Percentiles rank a stretch among this genome's conserved stretches.
phyloP scores from a whole-genome alignment of 768 basidiomycete genomes.

The Filobasidium wieringae region DNA sequence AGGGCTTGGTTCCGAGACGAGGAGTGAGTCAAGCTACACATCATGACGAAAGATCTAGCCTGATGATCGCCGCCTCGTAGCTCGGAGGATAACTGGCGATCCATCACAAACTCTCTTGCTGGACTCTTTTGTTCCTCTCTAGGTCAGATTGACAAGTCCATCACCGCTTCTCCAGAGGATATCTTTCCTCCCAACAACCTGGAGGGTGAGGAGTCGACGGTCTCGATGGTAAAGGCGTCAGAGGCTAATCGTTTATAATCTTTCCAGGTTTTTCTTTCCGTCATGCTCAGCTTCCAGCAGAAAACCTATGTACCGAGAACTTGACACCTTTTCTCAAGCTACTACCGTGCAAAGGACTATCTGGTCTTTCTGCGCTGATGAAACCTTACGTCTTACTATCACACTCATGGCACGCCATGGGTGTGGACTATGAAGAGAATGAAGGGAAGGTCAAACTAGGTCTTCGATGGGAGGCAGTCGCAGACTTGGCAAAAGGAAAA shows the following conservation, averaged over 20 bases:
- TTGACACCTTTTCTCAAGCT: slow-evolving; percentile 91
- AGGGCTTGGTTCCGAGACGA: slow-evolving; percentile 81
- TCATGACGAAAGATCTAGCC: background rate
- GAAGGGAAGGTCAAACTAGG: slow-evolving; percentile 34
- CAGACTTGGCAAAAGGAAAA: slow-evolving; percentile 48
- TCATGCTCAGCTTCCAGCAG: slow-evolving; percentile 66
- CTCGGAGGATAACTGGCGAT: slow-evolving; percentile 66
- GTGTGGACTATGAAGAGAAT: slow-evolving; percentile 53
- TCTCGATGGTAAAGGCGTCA: background rate
- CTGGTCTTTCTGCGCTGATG: slow-evolving; percentile 50
- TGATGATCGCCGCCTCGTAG: slow-evolving; percentile 39
- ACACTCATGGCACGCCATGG: slow-evolving; percentile 82
- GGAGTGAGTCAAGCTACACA: slow-evolving; percentile 7
- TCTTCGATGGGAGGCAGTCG: slow-evolving; percentile 62
- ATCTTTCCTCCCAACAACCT: slow-evolving; percentile 42
- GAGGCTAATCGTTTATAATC: slow-evolving; percentile 30
- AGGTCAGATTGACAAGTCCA: slow-evolving; percentile 44
- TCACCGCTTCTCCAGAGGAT: slow-evolving; percentile 54
- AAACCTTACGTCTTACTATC: slow-evolving; percentile 79
- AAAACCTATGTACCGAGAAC: slow-evolving; percentile 94
- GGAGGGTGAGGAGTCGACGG: slow-evolving; percentile 42
- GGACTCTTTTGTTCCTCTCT: slow-evolving; percentile 92
- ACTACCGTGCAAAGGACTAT: slow-evolving; percentile 77
- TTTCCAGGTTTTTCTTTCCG: slow-evolving; percentile 41
- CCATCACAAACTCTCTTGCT: slow-evolving; percentile 74